Conservation (phyloP, 1,284 basidiomycete genomes). For the Cutaneotrichosporon cyanovorans region DNA sequence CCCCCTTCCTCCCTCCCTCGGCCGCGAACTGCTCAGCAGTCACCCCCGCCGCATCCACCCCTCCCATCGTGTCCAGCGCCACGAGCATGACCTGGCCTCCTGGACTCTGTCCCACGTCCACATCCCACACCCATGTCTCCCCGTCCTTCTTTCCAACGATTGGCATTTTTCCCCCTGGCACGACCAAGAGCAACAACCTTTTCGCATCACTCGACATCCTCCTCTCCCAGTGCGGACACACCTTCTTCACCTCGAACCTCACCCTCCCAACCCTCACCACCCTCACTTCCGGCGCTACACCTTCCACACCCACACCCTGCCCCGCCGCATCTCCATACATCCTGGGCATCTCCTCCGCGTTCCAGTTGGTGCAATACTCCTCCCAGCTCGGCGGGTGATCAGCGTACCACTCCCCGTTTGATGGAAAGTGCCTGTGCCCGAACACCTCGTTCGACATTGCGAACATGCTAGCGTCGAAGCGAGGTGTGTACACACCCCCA, state of each 20-base stretch:
- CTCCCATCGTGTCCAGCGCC: conserved; percentile 1
- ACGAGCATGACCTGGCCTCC: conserved; percentile 3
- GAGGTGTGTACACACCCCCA: not conserved
- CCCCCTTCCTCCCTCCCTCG: too few relatives aligned
- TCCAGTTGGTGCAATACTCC: conserved; percentile 3
- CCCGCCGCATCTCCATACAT: not conserved
- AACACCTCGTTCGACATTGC: conserved; percentile 7
- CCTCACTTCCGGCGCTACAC: not conserved
- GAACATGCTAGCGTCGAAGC: conserved; percentile 5
- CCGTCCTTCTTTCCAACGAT: not conserved
- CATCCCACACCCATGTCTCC: not conserved
- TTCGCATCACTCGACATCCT: not conserved
- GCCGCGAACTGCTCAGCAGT: not conserved
- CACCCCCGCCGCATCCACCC: not conserved
- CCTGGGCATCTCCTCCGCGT: not conserved
- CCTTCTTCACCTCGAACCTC: conserved; percentile 3
- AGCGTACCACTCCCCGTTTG: not conserved
- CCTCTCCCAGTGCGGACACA: conserved; percentile 9
- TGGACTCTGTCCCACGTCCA: not conserved
- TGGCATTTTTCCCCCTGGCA: not conserved
- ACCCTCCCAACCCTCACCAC: not conserved
- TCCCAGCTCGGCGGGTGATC: conserved; percentile 2
- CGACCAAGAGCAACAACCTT: not conserved
- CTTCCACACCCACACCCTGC: not conserved
- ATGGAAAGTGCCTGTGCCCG: conserved; percentile 8